phyloP scores from a whole-genome alignment of 805 yeast genomes.

The Saccharomyces mikatae region DNA sequence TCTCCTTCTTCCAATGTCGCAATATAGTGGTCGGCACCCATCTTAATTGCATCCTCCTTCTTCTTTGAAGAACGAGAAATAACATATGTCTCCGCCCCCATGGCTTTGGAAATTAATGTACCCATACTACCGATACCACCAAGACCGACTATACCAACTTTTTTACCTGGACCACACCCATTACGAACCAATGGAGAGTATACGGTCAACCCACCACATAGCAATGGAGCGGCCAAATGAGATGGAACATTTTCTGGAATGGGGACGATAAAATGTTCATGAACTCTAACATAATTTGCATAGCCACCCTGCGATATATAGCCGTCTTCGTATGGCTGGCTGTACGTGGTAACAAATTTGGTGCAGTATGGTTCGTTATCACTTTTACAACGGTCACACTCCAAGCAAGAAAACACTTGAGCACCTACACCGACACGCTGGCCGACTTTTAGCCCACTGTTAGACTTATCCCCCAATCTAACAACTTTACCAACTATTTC shows the following conservation, averaged over 20 bases:
- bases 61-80: conserved; percentile 44
- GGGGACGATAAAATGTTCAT: conserved; percentile 55
- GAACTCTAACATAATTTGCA: conserved; percentile 56
- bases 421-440: conserved; percentile 81
- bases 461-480: conserved; percentile 50
- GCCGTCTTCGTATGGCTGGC: conserved; percentile 38
- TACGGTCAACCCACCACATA: conserved; percentile 73
- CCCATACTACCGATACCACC: conserved; percentile 56
- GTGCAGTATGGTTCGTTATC: conserved; percentile 53
- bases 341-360: conserved; percentile 42
- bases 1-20: conserved; percentile 45
- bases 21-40: conserved; percentile 48
- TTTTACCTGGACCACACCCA: conserved; percentile 41
- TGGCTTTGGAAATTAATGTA: conserved; percentile 46
- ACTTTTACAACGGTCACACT: conserved; percentile 50
- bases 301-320: conserved; percentile 56
- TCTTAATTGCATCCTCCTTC: conserved; percentile 39
- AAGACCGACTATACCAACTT: conserved; percentile 47
- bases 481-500: conserved; percentile 57
- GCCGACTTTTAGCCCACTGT: conserved; percentile 45
- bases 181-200: conserved; percentile 56
- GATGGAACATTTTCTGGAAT: conserved; percentile 49
- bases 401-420: conserved; percentile 49
- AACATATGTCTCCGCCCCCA: conserved; percentile 54
- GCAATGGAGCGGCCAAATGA: conserved; percentile 57